A percentile compares a stretch with the other conserved stretches of the same genome.
These are phyloP conservation scores for Chlamydomonas sp. DNA, from an alignment of 139 green algal species.

Conservation along the genomic window DNA sequence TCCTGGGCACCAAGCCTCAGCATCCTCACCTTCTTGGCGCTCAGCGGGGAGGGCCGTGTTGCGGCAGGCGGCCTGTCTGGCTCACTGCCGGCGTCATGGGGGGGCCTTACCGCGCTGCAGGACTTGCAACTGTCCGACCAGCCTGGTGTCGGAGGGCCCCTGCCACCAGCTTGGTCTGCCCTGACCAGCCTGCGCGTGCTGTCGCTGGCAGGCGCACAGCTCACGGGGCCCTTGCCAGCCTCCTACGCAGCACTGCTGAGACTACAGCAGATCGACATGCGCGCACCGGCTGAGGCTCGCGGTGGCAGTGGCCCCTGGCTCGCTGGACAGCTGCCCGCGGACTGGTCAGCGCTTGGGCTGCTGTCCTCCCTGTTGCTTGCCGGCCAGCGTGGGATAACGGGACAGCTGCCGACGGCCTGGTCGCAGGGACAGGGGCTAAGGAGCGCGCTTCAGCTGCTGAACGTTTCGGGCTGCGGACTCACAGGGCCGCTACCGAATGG, in stretches of 20 bases:
- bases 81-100: not conserved
- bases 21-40: too few species aligned
- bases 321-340: not conserved
- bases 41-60: too few species aligned
- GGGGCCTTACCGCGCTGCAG: not conserved
- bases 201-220: not conserved
- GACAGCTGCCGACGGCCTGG: not conserved
- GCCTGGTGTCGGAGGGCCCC: not conserved
- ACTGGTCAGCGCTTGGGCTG: not conserved
- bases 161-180: not conserved
- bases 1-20: not conserved
- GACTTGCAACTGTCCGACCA: not conserved
- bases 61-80: too few species aligned
- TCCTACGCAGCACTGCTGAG: conserved; percentile 17
- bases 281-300: not conserved
- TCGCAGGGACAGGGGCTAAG: not conserved
- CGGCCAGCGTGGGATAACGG: too few species aligned
- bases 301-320: not conserved
- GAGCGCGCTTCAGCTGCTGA: not conserved
- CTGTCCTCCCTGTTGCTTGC: too few species aligned
- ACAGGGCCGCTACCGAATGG: too few species aligned
- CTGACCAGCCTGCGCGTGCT: not conserved
- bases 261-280: not conserved
- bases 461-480: not conserved
- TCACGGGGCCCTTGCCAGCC: conserved; percentile 33